Evolutionary conservation across 805 yeast species (phyloP), one percentile per base, ranked within the genome.

Genomic region (Saccharomycopsis sp.): DNA sequence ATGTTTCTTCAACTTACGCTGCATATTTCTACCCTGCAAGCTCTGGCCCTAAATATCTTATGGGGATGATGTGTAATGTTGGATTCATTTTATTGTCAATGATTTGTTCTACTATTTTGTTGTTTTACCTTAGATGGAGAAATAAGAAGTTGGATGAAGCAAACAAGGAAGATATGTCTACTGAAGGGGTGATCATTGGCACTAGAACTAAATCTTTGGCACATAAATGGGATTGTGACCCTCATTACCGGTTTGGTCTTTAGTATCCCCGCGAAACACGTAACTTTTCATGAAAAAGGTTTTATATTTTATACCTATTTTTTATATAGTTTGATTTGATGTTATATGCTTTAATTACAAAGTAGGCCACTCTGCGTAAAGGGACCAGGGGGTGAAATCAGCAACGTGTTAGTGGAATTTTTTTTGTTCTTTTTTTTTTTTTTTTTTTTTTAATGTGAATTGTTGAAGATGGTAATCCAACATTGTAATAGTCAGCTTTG

Each of bases 1-100:
- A 76, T 56, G 69, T 77, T 4, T 72, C 80, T 0, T 72, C 78
- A 3, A 74, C 74, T 42, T 74, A 78, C 74, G 75, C 73, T 47
- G 61, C 79, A 1, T 75, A 71, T 54, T 59, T 75, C 37, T 74
- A 74, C 51, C 76, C 77, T 13, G 37, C 61, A 2, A 49, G 63
- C 9, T 63, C 60, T 27, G 68, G 67, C 14, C 81, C 80, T 32
- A 61, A 71, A 34, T 75, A 72, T 51, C 51, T 67, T 40, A 60
- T 61, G 29, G 79, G 77, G 5, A 71, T 71, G 51, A 55, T 62
- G 8, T 70, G 75, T 51, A 72, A 72, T 58, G 65, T 72, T 61
- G 78, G 59, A 1, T 74, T 72, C 53, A 57, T 72, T 32, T 60
- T 60, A 4, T 57, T 63, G 37, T 65, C 77, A 3, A 66, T 72